Evolutionary conservation across 257 asterid genomes (phyloP).

Genomic region (Nicotiana sylvestris): DNA sequence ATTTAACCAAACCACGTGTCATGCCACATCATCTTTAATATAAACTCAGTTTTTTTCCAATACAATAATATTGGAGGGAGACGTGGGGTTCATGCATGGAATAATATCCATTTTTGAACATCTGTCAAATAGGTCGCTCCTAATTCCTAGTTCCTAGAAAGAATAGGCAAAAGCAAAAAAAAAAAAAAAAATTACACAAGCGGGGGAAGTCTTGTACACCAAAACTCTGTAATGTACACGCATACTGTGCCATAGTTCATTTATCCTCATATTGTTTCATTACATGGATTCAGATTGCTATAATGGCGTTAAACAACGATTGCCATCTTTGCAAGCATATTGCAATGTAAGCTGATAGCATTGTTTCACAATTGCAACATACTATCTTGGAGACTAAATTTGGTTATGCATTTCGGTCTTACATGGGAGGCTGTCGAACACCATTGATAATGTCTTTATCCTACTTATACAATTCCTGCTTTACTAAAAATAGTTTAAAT

Average conservation of each 20-base stretch:
- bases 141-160: too few species aligned
- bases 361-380: neutral
- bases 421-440: neutral
- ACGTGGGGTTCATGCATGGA: too few species aligned
- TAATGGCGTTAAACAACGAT: neutral
- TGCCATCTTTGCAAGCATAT: neutral
- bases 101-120: too few species aligned
- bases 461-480: neutral
- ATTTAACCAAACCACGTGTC: too few species aligned
- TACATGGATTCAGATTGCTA: neutral
- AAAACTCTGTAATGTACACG: conserved; percentile 24
- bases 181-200: too few species aligned
- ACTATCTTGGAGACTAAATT: neutral
- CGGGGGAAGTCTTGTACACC: too few species aligned
- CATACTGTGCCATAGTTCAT: conserved; percentile 5
- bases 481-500: too few species aligned
- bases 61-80: too few species aligned
- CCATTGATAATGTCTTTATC: neutral
- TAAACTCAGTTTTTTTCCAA: too few species aligned
- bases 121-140: too few species aligned
- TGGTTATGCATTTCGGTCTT: neutral
- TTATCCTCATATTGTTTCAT: neutral
- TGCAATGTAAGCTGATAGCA: neutral
- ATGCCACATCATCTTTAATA: too few species aligned
- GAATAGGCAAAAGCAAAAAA: too few species aligned